Conservation (phyloP, 164 flowering plant species). For the Stephania cephalantha region DNA sequence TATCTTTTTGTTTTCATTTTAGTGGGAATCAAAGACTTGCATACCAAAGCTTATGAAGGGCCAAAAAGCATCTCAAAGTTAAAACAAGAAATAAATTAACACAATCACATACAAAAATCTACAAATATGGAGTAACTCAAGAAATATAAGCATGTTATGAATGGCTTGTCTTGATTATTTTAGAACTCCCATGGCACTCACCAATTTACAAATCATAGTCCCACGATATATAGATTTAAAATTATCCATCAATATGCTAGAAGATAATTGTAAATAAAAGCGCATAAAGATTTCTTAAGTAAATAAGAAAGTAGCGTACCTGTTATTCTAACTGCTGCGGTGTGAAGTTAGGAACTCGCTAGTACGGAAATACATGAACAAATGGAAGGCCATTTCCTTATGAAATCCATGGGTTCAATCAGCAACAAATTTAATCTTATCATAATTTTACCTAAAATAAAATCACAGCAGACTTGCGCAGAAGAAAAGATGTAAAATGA, state of each 20-base stretch:
- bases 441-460: constrained; percentile 34
- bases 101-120: not conserved
- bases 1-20: constrained; percentile 9
- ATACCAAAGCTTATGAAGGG: constrained; percentile 1
- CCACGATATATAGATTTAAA: not conserved
- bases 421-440: not conserved
- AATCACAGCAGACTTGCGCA: constrained; percentile 36
- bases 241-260: not conserved
- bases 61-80: not conserved
- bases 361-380: not conserved
- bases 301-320: no score
- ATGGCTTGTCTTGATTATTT: not conserved
- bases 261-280: not conserved
- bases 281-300: no score
- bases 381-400: not conserved
- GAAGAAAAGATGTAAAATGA: constrained; percentile 1
- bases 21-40: constrained; percentile 8
- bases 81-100: not conserved
- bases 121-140: not conserved
- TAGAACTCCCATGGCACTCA: no score
- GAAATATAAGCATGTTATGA: not conserved
- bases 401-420: not conserved
- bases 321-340: not conserved
- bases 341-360: not conserved
- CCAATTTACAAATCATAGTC: no score